phyloP scores from a whole-genome alignment of 225 moss, liverwort and hornwort genomes.

The Rhytidiadelphus loreus region DNA sequence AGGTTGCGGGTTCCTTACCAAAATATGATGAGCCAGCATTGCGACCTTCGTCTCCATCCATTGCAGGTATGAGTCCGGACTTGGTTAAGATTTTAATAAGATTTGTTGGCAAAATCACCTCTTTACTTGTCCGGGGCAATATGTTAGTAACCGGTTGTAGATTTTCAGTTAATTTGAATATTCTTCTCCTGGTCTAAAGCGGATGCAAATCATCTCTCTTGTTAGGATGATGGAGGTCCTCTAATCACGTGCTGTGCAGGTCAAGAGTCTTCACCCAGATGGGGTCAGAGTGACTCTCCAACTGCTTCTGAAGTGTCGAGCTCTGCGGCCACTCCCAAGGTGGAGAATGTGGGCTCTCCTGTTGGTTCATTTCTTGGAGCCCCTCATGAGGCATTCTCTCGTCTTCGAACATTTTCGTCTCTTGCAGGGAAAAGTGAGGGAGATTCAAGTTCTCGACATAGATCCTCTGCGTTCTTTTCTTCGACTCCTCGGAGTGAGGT shows the following conservation, averaged over 20 bases:
- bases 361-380: slow-evolving; percentile 42
- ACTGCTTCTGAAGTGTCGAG: slow-evolving; percentile 48
- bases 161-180: not conserved
- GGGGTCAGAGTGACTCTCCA: slow-evolving; percentile 40
- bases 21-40: slow-evolving; percentile 19
- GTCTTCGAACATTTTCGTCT: slow-evolving; percentile 46
- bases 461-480: slow-evolving; percentile 40
- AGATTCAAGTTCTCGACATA: slow-evolving; percentile 47
- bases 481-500: slow-evolving; percentile 55
- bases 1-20: slow-evolving; percentile 7
- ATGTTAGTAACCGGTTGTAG: not conserved
- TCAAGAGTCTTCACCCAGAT: slow-evolving; percentile 26
- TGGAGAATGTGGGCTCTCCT: slow-evolving; percentile 31
- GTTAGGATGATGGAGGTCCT: not conserved
- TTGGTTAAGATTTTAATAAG: not conserved
- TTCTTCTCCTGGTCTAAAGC: not conserved
- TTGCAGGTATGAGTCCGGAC: slow-evolving; percentile 17
- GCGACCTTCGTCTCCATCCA: slow-evolving; percentile 33
- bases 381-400: slow-evolving; percentile 47
- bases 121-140: not conserved
- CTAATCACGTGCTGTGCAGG: slow-evolving; percentile 6
- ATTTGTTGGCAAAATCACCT: not conserved
- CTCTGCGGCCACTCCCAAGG: slow-evolving; percentile 22
- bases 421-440: slow-evolving; percentile 47
- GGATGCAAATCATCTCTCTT: not conserved